Conservation (phyloP, 2,329 filamentous ascomycete species). For the Ceratocystis albifundus region DNA sequence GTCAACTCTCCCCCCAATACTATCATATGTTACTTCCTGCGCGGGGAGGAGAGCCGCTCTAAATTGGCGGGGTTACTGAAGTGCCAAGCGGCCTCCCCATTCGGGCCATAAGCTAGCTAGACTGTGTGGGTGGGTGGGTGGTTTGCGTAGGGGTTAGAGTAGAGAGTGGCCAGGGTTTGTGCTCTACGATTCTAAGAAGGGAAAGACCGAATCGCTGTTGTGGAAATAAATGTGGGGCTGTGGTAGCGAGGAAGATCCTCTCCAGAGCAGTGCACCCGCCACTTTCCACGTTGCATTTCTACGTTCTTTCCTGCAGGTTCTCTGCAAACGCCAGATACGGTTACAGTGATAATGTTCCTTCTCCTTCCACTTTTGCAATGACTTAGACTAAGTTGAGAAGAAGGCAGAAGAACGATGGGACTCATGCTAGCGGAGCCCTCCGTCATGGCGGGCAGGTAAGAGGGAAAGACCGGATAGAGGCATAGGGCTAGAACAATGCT, state of each 20-base stretch:
- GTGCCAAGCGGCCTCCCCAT: not conserved
- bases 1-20: slow-evolving; percentile 1
- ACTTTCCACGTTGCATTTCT: slow-evolving; percentile 6
- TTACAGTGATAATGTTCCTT: slow-evolving; percentile 6
- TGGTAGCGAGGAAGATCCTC: not conserved
- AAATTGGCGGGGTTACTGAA: not conserved
- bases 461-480: slow-evolving; percentile 10
- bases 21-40: not conserved
- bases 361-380: not conserved
- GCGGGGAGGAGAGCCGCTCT: slow-evolving; percentile 3
- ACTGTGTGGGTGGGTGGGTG: too few relatives aligned
- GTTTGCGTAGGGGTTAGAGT: not conserved
- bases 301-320: not conserved
- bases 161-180: slow-evolving; percentile 1
- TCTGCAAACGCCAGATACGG: not conserved
- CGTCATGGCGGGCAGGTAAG: not conserved
- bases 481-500: slow-evolving; percentile 14
- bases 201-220: not conserved
- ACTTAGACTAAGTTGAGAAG: not conserved
- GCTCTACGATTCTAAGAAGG: not conserved
- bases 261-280: slow-evolving; percentile 1
- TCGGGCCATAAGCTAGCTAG: not conserved
- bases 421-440: not conserved
- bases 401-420: not conserved
- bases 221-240: not conserved